Conservation (phyloP, 1,284 basidiomycete genomes). For the Termitomyces sp. region DNA sequence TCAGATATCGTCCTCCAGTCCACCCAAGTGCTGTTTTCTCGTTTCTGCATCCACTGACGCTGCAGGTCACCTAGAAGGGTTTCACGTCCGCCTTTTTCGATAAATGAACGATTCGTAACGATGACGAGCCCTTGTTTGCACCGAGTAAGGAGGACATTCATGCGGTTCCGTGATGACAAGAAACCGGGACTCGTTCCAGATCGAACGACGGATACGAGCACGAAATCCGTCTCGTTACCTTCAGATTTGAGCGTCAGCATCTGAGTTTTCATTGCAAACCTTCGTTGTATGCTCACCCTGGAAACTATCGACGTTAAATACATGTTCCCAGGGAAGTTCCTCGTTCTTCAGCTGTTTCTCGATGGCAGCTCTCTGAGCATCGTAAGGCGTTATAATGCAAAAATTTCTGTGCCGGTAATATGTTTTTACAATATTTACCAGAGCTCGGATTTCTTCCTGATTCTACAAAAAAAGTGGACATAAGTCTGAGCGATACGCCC, state of each 20-base stretch:
- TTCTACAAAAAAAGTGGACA: slow-evolving; percentile 30
- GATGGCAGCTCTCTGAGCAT: slow-evolving; percentile 43
- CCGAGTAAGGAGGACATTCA: slow-evolving; percentile 47
- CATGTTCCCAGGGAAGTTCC: slow-evolving; percentile 35
- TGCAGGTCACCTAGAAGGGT: slow-evolving; percentile 33
- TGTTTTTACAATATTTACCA: slow-evolving; percentile 36
- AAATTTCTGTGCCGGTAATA: slow-evolving; percentile 34
- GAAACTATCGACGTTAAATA: slow-evolving; percentile 52
- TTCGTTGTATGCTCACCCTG: slow-evolving; percentile 29
- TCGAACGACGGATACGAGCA: slow-evolving; percentile 40
- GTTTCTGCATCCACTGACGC: slow-evolving; percentile 17
- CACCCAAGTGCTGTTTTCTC: slow-evolving; percentile 17
- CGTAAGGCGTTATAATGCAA: slow-evolving; percentile 52
- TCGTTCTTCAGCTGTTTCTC: slow-evolving; percentile 33
- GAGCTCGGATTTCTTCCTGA: slow-evolving; percentile 30
- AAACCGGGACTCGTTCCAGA: slow-evolving; percentile 35
- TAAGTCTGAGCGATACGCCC: background rate
- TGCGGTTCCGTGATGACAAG: slow-evolving; percentile 31
- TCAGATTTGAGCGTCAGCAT: slow-evolving; percentile 8
- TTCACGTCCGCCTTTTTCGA: slow-evolving; percentile 20
- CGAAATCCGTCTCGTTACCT: slow-evolving; percentile 39
- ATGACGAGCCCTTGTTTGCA: slow-evolving; percentile 39
- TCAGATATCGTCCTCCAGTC: slow-evolving; percentile 22
- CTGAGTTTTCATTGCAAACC: background rate
- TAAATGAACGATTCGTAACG: slow-evolving; percentile 32